phyloP scores from a whole-genome alignment of 140 eudicot genomes.

The Erigeron philadelphicus region DNA sequence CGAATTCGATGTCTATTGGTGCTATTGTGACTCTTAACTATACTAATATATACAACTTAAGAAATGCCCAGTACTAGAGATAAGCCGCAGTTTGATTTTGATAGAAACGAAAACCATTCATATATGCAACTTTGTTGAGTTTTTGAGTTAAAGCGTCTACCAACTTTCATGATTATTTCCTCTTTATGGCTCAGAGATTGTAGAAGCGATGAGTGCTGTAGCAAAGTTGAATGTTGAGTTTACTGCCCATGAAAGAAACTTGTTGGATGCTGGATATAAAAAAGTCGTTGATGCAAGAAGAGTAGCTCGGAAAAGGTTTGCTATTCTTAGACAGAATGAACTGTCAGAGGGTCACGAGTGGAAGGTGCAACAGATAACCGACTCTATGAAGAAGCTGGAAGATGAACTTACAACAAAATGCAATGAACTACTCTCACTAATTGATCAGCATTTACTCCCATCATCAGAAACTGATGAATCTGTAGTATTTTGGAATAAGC shows the following conservation, averaged over 20 bases:
- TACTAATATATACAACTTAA: background rate
- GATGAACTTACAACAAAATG: constrained; percentile 49
- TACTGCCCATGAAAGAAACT: no score
- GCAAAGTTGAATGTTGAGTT: no score
- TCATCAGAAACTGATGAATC: constrained; percentile 44
- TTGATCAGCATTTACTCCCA: constrained; percentile 47
- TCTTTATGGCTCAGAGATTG: no score
- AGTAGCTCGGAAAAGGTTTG: background rate
- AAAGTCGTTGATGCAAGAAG: no score
- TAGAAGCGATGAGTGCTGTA: no score
- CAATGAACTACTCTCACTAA: constrained; percentile 37
- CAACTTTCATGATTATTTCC: no score
- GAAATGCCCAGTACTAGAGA: no score
- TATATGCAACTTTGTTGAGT: no score
- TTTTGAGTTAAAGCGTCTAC: no score
- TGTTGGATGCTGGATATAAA: no score
- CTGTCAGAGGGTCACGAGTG: constrained; percentile 41
- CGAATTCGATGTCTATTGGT: background rate
- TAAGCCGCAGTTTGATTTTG: no score
- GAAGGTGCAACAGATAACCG: constrained; percentile 43
- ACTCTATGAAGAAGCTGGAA: constrained; percentile 40
- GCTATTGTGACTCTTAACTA: background rate
- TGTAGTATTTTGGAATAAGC: constrained; percentile 42
- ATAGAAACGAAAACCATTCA: no score
- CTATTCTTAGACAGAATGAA: constrained; percentile 41